Evolutionary conservation across 2,329 filamentous ascomycete genomes (phyloP), one percentile per base, ranked within the genome.

Genomic region (Knufia petricola): DNA sequence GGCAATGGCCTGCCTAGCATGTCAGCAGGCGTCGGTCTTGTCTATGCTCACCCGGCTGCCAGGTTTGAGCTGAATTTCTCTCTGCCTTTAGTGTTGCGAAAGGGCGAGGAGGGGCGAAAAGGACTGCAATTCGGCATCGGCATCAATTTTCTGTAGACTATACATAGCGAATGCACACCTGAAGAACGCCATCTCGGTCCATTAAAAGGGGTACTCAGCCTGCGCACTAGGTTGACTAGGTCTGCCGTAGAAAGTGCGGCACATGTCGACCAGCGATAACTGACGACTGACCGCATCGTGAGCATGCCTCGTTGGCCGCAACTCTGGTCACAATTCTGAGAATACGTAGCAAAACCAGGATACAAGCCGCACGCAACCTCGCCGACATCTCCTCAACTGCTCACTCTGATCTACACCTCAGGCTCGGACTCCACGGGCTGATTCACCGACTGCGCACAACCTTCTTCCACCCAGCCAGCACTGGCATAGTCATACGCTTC

Each of bases 31-130:
- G 69, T 95, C 10, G 92, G 92, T 0, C 70, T 98, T 19, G 89
- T 98, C 1, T 98, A 98, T 64, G 92, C 89, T 2, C 90, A 96
- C 61, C 89, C 89, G 0, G 84, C 90, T 17, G 92, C 92, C 9
- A 74, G 92, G 49, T 95, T 98, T 55, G 92, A 98, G 71, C 73
- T 98, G 58, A 98, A 98, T 68, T 95, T 98, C 64, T 88, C 85
- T 59, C 66, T 98, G 57, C 92, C 92, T 1, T 65, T 98, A 51
- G 82, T 90, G 15, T 66, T 87, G 60, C 77, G 92, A 50, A 82
- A 77, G 55, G 88, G 87, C 30, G 92, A 98, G 68, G 83, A 92
- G 59, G 83, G 81, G 13, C 79, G 90, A 48, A 98, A 98, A 70
- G 92, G 92, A 1, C 63, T 98, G 55, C 88, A 92, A 64, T 82